Percentiles rank a stretch among this genome's conserved stretches.
Evolutionary conservation across 2,329 filamentous ascomycete genomes (phyloP).

Genomic region (Huntiella omanensis): DNA sequence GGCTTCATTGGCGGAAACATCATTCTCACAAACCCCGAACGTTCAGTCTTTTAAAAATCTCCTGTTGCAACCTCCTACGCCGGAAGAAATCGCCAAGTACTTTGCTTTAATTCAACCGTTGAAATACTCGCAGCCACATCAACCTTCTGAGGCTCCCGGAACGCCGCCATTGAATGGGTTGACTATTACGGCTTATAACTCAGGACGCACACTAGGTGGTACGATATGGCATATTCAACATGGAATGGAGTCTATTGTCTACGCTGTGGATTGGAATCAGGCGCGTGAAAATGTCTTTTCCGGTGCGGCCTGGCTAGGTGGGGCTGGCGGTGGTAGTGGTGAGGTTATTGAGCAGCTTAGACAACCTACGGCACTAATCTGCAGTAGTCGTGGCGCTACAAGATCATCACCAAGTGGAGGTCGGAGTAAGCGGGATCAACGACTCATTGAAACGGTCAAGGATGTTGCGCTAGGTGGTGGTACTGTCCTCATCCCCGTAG

Average conservation of each 20-base stretch:
- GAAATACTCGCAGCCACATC: slow-evolving; percentile 93
- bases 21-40: slow-evolving; percentile 10
- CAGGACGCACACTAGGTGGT: slow-evolving; percentile 84
- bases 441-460: slow-evolving; percentile 65
- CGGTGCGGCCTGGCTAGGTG: slow-evolving; percentile 83
- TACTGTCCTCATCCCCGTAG: slow-evolving; percentile 80
- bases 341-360: slow-evolving; percentile 87
- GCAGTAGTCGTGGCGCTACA: slow-evolving; percentile 67
- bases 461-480: slow-evolving; percentile 63
- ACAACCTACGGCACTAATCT: slow-evolving; percentile 84
- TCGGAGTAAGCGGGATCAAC: slow-evolving; percentile 66
- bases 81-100: slow-evolving; percentile 80
- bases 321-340: slow-evolving; percentile 57
- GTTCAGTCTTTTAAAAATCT: slow-evolving; percentile 29
- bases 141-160: slow-evolving; percentile 70
- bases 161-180: slow-evolving; percentile 79
- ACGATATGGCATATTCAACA: slow-evolving; percentile 99
- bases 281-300: slow-evolving; percentile 89
- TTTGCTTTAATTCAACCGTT: slow-evolving; percentile 80
- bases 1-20: slow-evolving; percentile 41
- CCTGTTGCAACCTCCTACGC: slow-evolving; percentile 49
- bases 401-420: slow-evolving; percentile 51
- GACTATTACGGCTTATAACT: slow-evolving; percentile 90
- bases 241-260: slow-evolving; percentile 89
- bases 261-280: slow-evolving; percentile 96